phyloP scores from a whole-genome alignment of 2,329 filamentous ascomycete genomes.

The Trichoderma endophyticum region DNA sequence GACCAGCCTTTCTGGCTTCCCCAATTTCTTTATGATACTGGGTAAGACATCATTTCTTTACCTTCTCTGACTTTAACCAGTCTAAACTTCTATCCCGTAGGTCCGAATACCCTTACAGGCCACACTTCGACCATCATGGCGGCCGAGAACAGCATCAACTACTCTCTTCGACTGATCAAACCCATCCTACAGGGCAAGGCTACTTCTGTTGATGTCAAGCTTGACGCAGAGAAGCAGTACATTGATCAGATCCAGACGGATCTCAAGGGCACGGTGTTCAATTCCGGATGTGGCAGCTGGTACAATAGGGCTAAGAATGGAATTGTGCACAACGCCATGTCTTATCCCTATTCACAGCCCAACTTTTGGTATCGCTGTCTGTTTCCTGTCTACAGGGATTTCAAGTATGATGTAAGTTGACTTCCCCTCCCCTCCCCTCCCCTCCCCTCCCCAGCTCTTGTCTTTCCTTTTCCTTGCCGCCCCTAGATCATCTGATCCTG shows the following conservation, averaged over 20 bases:
- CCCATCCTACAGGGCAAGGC: slow-evolving; percentile 38
- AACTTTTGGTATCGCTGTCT: slow-evolving; percentile 37
- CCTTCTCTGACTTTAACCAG: not conserved
- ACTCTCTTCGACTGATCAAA: slow-evolving; percentile 56
- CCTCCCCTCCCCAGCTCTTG: not conserved
- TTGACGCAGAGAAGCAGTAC: slow-evolving; percentile 35
- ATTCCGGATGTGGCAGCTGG: slow-evolving; percentile 37
- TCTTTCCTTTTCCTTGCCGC: not conserved
- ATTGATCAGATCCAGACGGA: slow-evolving; percentile 32
- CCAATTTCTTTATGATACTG: slow-evolving; percentile 63
- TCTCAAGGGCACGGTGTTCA: slow-evolving; percentile 35
- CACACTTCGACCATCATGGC: slow-evolving; percentile 60
- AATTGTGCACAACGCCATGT: slow-evolving; percentile 33
- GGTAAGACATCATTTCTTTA: slow-evolving; percentile 30
- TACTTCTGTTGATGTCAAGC: slow-evolving; percentile 32
- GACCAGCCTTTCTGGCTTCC: slow-evolving; percentile 56
- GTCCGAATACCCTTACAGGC: slow-evolving; percentile 61
- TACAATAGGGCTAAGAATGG: slow-evolving; percentile 30
- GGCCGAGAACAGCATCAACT: slow-evolving; percentile 59
- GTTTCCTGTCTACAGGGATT: slow-evolving; percentile 35
- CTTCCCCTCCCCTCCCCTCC: not conserved
- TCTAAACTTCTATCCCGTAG: slow-evolving; percentile 21
- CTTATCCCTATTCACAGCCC: slow-evolving; percentile 36
- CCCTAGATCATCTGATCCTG: not conserved
- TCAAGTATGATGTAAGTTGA: slow-evolving; percentile 32